phyloP scores from a whole-genome alignment of 805 yeast species.

The Vanderwaltozyma verrucispora region DNA sequence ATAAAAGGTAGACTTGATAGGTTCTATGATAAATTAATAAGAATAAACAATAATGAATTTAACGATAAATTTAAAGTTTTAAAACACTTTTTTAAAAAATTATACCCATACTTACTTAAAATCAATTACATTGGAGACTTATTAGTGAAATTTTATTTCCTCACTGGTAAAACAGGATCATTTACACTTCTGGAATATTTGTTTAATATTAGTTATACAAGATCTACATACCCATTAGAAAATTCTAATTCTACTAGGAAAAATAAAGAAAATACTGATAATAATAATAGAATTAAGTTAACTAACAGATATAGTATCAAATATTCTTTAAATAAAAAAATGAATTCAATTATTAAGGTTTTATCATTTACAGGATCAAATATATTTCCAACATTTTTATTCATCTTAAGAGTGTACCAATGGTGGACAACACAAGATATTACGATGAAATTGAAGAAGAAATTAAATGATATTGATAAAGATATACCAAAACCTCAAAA shows the following conservation, averaged over 20 bases:
- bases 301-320: slow-evolving; percentile 21
- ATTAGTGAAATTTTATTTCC: slow-evolving; percentile 47
- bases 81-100: slow-evolving; percentile 36
- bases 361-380: slow-evolving; percentile 31
- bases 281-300: slow-evolving; percentile 22
- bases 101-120: slow-evolving; percentile 52
- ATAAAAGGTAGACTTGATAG: slow-evolving; percentile 57
- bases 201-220: slow-evolving; percentile 52
- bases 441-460: slow-evolving; percentile 45
- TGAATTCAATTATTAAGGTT: slow-evolving; percentile 8
- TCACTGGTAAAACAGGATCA: slow-evolving; percentile 56
- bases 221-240: slow-evolving; percentile 18
- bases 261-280: slow-evolving; percentile 5
- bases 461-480: slow-evolving; percentile 36
- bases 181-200: slow-evolving; percentile 53
- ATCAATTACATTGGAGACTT: slow-evolving; percentile 40
- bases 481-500: slow-evolving; percentile 24
- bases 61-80: slow-evolving; percentile 2
- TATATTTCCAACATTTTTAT: slow-evolving; percentile 71
- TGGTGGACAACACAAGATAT: slow-evolving; percentile 87
- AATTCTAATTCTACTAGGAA: too few species aligned
- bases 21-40: slow-evolving; percentile 46
- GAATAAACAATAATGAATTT: slow-evolving; percentile 33
- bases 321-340: slow-evolving; percentile 10
- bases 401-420: slow-evolving; percentile 72